Evolutionary conservation across 2,329 filamentous ascomycete species (phyloP).

Genomic region (Colletotrichum liaoningense): DNA sequence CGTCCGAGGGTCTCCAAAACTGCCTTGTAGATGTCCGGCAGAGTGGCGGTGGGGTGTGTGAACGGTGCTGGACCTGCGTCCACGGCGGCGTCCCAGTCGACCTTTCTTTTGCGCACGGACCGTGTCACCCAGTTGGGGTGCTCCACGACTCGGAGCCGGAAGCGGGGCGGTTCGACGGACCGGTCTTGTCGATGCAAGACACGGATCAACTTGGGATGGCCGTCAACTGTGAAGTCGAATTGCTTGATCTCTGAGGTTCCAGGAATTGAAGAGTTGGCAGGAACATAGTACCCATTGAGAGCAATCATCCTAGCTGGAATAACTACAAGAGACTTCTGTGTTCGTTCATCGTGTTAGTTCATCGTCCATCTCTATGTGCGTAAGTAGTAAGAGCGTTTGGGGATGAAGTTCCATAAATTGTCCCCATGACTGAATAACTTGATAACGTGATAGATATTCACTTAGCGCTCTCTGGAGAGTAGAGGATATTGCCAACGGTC

Average conservation of each 20-base stretch:
- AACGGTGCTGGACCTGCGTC: constrained; percentile 14
- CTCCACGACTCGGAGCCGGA: constrained; percentile 14
- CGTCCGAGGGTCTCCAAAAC: not conserved
- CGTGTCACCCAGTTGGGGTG: not conserved
- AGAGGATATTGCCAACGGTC: no score
- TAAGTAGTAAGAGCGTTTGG: not conserved
- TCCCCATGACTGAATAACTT: not conserved
- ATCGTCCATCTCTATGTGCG: not conserved
- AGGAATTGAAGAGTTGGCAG: not conserved
- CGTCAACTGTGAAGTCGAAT: not conserved
- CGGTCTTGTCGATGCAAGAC: constrained; percentile 4
- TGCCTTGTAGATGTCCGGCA: constrained; percentile 18
- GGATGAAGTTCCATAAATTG: not conserved
- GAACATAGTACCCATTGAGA: not conserved
- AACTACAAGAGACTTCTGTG: not conserved
- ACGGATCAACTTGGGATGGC: not conserved
- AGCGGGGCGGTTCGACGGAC: not conserved
- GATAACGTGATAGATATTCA: no score
- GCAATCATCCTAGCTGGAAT: not conserved
- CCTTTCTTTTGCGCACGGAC: constrained; percentile 16
- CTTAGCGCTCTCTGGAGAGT: no score
- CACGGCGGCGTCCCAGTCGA: constrained; percentile 6
- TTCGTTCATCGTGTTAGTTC: not conserved
- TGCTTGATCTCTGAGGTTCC: not conserved
- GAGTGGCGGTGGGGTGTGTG: not conserved